Evolutionary conservation across 305 asterid genomes (phyloP), one percentile per base, ranked within the genome.

Genomic region (Fraxinus floribunda): DNA sequence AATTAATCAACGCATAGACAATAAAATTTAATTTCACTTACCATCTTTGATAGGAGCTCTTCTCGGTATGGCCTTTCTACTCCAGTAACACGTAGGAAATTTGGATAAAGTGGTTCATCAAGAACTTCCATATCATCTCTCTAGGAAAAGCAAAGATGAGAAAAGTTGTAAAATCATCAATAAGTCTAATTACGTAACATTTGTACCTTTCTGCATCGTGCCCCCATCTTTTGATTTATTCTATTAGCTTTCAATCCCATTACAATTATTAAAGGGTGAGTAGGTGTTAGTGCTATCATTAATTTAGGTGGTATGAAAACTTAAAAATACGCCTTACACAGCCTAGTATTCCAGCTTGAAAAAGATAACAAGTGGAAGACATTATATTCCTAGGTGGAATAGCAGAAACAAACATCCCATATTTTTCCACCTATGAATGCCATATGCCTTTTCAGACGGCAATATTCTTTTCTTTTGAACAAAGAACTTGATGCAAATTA

Each of bases 51-150:
- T 72, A 91, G 85, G 80, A 92, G 86, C 84, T 88, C 91, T 81
- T 90, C 93, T 49, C 88, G 84, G 68, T 93, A 95, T 68, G 98
- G 97, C 92, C 98, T 92, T 85, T 90, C 85, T 18, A 83, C 90
- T 85, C 94, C 96, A 0, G 94, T 90, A 22, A 86, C 89, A 15
- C 83, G 90, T 83, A 95, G 77, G 84, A 70, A 93, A 84, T 91
- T 81, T 24, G 95, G 87, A 89, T 95, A 91, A 10, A 95, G 91
- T 34, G 97, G 98, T 85, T 95, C 98, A 84, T 95, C 98, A 32
- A 93, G 94, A 77, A 95, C 97, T 83, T 95, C 97, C 10, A 72
- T 88, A 80, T 95, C 98, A 87, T 95, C 92, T 83, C 98, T 92
- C 98, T 95, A 89, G 46, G 10, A 32, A 88, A 84, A 86, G 57